A percentile compares a stretch with the other conserved stretches of the same genome.
phyloP scores from a whole-genome alignment of 306 rosid species.

The Abrus precatorius region DNA sequence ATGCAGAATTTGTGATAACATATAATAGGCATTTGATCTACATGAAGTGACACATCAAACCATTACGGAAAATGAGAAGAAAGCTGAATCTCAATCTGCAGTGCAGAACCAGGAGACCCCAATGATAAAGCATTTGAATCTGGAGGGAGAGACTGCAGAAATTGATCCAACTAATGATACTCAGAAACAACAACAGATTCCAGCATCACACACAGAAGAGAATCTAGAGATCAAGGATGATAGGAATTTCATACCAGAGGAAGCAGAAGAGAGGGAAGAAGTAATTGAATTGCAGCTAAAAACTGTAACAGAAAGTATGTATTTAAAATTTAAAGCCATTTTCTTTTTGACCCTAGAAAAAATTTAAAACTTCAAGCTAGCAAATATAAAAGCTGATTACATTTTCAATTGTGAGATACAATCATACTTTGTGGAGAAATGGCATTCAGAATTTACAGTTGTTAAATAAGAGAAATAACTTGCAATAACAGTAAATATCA shows the following conservation, averaged over 20 bases:
- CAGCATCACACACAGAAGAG: neutral
- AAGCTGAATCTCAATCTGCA: neutral
- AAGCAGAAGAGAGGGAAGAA: neutral
- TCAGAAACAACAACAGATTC: neutral
- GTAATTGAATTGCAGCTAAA: neutral
- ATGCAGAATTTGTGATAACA: neutral
- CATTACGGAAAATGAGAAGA: neutral
- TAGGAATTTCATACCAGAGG: neutral
- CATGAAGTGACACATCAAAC: neutral
- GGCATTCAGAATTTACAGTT: neutral
- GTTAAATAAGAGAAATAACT: neutral
- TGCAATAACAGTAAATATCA: neutral
- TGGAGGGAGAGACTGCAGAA: neutral
- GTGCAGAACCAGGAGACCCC: neutral
- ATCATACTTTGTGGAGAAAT: neutral
- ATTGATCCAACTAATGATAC: neutral
- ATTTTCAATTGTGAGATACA: neutral
- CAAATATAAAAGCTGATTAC: constrained; percentile 1
- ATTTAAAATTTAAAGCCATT: neutral
- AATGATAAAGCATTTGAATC: neutral
- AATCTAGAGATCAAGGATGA: neutral
- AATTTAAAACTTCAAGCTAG: neutral
- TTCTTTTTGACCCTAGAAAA: neutral
- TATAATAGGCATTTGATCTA: neutral
- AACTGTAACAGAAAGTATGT: constrained; percentile 36